Base-by-base conservation (phyloP, 129 eudicot species). In the Glebionis coronaria region DNA sequence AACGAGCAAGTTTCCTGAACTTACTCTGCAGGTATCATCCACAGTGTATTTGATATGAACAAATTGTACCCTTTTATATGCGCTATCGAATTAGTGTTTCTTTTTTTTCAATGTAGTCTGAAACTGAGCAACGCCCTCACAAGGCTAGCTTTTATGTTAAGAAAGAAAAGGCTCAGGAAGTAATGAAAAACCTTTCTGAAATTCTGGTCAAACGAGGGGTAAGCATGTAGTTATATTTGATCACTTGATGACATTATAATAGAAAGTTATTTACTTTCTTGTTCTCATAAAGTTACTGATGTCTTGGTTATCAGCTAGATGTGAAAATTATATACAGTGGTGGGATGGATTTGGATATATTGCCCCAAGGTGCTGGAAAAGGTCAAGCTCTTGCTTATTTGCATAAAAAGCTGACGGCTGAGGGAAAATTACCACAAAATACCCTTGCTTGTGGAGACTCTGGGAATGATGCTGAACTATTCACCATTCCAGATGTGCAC, bases 361-460 rank as follows among this genome's bases (percentile, higher is more conserved):
- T 87, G 76, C 93, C 97, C 19, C 89, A 90, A 84, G 91, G 97
- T 56, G 97, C 97, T 72, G 97, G 97, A 23, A 90, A 90, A 87
- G 97, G 95, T 44, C 97, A 90, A 79, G 97, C 97, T 65, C 91
- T 90, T 73, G 92, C 97, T 58, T 90, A 90, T 82, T 60, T 90
- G 87, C 97, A 65, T 56, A 80, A 84, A 57, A 87, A 77, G 73
- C 77, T 90, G 25, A 82, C 58, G 54, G 65, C 77, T 0, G 87
- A 73, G 75, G 85, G 83, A 15, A 87, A 81, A 72, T 73, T 81
- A 60, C 95, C 97, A 2, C 67, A 53, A 9, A 91, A 79, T 78
- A 91, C 97, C 46, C 93, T 90, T 72, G 97, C 76, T 12, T 91
- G 97, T 69, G 97, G 97, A n/a, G 97, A 91, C 59, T 91, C 97